These are phyloP conservation scores for Fusarium nanum DNA, from an alignment of 2,329 filamentous ascomycete species.

Conservation along the genomic window DNA sequence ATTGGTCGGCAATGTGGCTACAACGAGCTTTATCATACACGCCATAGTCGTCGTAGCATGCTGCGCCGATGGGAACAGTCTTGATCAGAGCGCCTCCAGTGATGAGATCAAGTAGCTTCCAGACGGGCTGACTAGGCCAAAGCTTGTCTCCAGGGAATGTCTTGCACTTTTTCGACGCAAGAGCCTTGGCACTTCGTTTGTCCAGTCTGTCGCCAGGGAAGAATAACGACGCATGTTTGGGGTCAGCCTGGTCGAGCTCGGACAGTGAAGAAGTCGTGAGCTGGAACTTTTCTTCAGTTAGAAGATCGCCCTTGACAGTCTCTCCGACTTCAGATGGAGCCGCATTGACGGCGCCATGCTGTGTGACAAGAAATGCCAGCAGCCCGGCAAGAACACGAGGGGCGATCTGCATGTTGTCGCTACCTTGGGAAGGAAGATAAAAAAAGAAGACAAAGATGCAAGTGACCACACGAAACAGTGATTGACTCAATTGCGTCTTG, in stretches of 20 bases:
- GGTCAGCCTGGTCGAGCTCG: constrained; percentile 25
- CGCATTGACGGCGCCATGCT: constrained; percentile 22
- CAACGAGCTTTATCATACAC: constrained; percentile 48
- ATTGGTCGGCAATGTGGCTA: constrained; percentile 43
- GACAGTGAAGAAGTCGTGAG: constrained; percentile 24
- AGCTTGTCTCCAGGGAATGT: constrained; percentile 49
- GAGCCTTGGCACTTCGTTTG: background rate
- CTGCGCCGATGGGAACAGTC: constrained; percentile 49
- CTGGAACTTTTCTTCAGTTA: constrained; percentile 36
- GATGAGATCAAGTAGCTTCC: constrained; percentile 53
- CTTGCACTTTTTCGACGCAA: constrained; percentile 45
- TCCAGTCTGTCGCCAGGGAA: constrained; percentile 15
- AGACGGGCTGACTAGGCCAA: constrained; percentile 47
- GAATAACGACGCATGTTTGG: constrained; percentile 16
- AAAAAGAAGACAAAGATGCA: background rate
- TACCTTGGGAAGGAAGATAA: background rate
- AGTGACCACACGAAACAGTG: background rate
- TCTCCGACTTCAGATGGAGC: constrained; percentile 25
- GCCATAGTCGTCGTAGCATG: constrained; percentile 46
- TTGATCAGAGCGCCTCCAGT: constrained; percentile 49
- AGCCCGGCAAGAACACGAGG: constrained; percentile 17
- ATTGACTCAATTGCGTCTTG: background rate
- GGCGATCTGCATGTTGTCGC: constrained; percentile 28
- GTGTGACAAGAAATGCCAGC: constrained; percentile 5
- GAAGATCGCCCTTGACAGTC: constrained; percentile 23